Base-by-base conservation (phyloP, 345 rosid species). In the Gossypium rotundifolium region DNA sequence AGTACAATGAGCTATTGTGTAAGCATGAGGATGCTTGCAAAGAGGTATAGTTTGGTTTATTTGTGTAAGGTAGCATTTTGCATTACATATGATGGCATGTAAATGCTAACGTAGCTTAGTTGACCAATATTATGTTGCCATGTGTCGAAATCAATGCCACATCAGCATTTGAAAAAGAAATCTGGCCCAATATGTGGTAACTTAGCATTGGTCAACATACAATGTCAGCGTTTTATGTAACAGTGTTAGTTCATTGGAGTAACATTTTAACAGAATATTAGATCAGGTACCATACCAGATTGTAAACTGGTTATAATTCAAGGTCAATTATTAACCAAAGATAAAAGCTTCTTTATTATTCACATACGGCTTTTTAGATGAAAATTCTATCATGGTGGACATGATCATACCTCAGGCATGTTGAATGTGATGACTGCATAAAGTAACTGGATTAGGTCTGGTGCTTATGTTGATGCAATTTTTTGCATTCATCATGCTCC, bases 1-100 rank as follows among this genome's bases (percentile, higher is more conserved):
- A 88, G 83, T 87, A 92, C 70, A 86, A 80, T 77, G 94, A 92
- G 73, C 93, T 92, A 65, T 77, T 87, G 76, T 87, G 85, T 38
- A 78, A 83, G 55, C 93, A 94, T 77, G 89, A 91, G n/a, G 86
- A 87, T 74, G 85, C 84, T 22, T 80, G 88, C 80, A 89, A 84
- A 81, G 89, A 91, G 97, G 98, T 91, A 76, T 71, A 38, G 3
- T 44, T 17, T 54, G 10, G 18, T 59, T 33, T 59, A 9, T 52
- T 74, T 65, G 23, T 9, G 13, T 57, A 60, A 53, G 48, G 27
- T 12, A 44, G 27, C 22, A 11, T 72, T 40, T n/a, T 65, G 14
- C 38, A 18, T 22, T 52, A 16, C n/a, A 16, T 52, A 52, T 16
- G 40, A 33, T 33, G 40, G 40, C 5, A 33, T 33, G 40, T 33